phyloP scores from a whole-genome alignment of 495 filamentous ascomycete genomes.

The Ramalina intermedia region DNA sequence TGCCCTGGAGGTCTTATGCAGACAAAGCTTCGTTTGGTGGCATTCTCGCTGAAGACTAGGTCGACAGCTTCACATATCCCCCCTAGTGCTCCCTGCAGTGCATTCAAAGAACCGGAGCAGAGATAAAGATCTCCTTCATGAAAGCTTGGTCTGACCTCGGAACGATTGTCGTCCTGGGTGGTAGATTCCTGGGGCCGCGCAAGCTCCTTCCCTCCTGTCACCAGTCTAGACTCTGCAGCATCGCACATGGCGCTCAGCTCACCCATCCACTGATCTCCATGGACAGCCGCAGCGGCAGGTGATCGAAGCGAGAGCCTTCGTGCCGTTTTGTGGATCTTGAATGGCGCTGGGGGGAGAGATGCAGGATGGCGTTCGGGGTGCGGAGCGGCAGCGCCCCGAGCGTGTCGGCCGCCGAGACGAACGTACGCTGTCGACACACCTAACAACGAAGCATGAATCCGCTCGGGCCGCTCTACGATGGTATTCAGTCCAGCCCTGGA shows the following conservation, averaged over 20 bases:
- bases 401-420: conserved; percentile 66
- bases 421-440: conserved; percentile 84
- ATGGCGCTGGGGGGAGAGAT: conserved; percentile 49
- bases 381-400: conserved; percentile 51
- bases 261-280: conserved; percentile 80
- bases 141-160: conserved; percentile 34
- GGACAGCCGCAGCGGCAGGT: conserved; percentile 62
- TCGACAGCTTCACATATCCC: conserved; percentile 88
- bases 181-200: conserved; percentile 39
- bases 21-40: conserved; percentile 65
- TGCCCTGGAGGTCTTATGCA: conserved; percentile 79
- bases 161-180: conserved; percentile 18
- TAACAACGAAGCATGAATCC: conserved; percentile 68
- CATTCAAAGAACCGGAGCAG: conserved; percentile 67
- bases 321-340: conserved; percentile 62
- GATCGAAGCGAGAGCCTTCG: conserved; percentile 51
- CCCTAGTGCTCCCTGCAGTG: conserved; percentile 77
- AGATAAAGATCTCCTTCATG: conserved; percentile 84
- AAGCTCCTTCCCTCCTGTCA: conserved; percentile 60
- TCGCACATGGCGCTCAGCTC: conserved; percentile 78
- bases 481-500: conserved; percentile 46
- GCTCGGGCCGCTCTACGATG: conserved; percentile 86
- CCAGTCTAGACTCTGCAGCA: conserved; percentile 56
- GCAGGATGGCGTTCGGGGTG: conserved; percentile 37
- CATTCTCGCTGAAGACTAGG: conserved; percentile 49